phyloP scores from a whole-genome alignment of 169 alveolate species.

The Plasmodium vinckei region DNA sequence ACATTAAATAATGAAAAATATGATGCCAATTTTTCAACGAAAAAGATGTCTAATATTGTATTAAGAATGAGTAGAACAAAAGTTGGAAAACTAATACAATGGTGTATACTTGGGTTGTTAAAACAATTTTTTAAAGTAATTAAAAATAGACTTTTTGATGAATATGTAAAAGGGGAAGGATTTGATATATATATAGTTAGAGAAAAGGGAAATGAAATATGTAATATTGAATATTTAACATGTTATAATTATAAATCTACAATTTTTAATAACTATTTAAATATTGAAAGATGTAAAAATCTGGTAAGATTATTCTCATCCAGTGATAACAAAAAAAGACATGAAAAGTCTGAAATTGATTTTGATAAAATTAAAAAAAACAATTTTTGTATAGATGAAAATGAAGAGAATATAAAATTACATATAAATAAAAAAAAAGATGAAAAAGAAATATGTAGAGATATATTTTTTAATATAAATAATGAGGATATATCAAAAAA shows the following conservation, averaged over 20 bases:
- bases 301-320: neutral
- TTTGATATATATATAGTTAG: conserved; percentile 14
- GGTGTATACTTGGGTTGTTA: neutral
- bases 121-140: conserved; percentile 2
- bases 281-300: conserved; percentile 11
- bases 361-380: neutral
- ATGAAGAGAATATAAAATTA: neutral
- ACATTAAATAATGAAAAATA: too few relatives aligned
- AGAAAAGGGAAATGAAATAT: conserved; percentile 9
- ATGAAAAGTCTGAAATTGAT: too few relatives aligned
- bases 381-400: neutral
- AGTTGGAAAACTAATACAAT: neutral
- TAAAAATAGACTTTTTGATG: neutral
- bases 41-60: too few relatives aligned
- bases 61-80: neutral
- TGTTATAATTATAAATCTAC: conserved; percentile 10
- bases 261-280: conserved; percentile 15
- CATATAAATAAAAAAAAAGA: neutral
- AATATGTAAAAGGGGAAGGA: conserved; percentile 15
- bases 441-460: conserved; percentile 23
- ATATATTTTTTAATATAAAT: conserved; percentile 24
- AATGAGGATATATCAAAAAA: conserved; percentile 2
- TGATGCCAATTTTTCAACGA: too few relatives aligned
- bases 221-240: conserved; percentile 14
- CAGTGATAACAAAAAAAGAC: neutral